Percentiles rank a stretch among this genome's conserved stretches.
phyloP scores from a whole-genome alignment of 2,329 filamentous ascomycete genomes.

The Microcyclospora tardicrescens region DNA sequence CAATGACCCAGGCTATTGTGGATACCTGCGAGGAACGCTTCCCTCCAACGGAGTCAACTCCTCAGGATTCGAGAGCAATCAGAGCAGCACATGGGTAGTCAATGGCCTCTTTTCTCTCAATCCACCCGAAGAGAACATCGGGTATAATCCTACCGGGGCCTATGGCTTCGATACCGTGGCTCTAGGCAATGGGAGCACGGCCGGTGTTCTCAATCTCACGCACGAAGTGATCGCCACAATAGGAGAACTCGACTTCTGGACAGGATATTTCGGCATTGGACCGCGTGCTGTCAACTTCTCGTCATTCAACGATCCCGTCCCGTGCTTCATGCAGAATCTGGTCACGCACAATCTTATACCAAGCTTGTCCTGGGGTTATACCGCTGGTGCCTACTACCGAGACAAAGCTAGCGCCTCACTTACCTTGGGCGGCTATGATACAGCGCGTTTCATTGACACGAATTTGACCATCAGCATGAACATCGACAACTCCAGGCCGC shows the following conservation, averaged over 20 bases:
- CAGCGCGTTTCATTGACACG: constrained; percentile 18
- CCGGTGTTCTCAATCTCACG: constrained; percentile 9
- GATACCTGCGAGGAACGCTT: constrained; percentile 17
- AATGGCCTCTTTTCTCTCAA: constrained; percentile 23
- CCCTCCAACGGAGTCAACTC: constrained; percentile 14
- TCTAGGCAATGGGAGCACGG: constrained; percentile 8
- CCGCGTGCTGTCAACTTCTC: constrained; percentile 28
- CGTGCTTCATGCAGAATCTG: constrained; percentile 18
- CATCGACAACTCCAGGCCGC: constrained; percentile 10
- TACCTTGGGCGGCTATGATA: constrained; percentile 29
- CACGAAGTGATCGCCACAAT: constrained; percentile 27
- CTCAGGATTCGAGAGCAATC: constrained; percentile 18
- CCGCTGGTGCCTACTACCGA: constrained; percentile 25
- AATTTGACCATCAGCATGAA: constrained; percentile 15
- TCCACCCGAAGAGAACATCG: constrained; percentile 17
- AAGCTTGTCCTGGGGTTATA: constrained; percentile 27
- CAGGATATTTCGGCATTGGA: constrained; percentile 27
- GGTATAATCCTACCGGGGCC: constrained; percentile 18
- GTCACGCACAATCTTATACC: constrained; percentile 18
- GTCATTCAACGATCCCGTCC: constrained; percentile 20
- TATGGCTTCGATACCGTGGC: constrained; percentile 26
- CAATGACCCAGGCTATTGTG: constrained; percentile 13
- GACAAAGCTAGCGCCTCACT: constrained; percentile 12
- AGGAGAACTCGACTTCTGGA: constrained; percentile 22
- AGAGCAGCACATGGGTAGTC: constrained; percentile 22